Base-by-base conservation (phyloP, 1,139 yeast genomes). In the Arxiozyma bovina region DNA sequence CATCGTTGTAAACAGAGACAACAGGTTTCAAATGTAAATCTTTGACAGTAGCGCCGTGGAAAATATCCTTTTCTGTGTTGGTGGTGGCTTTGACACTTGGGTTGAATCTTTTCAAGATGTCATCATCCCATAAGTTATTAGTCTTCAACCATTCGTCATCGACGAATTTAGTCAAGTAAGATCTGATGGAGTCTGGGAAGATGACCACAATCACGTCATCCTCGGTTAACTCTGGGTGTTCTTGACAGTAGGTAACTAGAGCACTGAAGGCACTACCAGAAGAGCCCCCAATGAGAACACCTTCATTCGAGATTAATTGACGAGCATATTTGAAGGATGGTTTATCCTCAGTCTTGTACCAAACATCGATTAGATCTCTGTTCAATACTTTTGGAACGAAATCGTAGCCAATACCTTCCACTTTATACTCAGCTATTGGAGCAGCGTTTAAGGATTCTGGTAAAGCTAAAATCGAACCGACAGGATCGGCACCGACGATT, bases 341-440 rank as follows among this genome's bases (percentile, higher is more conserved):
- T 57, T 83, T 78, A 68, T 88, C 96, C 61, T 85, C 91, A 52
- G 95, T 87, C 77, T 88, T 88, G 75, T 85, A 78, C 96, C 96
- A 88, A 58, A 77, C 73, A 70, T 88, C 95, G 46, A 88, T 85
- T 55, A 74, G 71, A 27, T 73, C 66, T 72, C 95, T 80, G 68
- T 83, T 76, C 67, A 88, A 78, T 27, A 86, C 96, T 54, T 87
- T 87, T 50, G 96, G 96, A 58, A 88, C 77, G 68, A 88, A 88
- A 72, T 88, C 96, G 70, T 88, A 88, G 62, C 96, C 96, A 64
- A 88, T 88, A 71, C 96, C 96, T 74, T 88, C 96, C 51, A 88
- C 96, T 67, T 87, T 80, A 74, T 88, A 88, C 22, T 82, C 78
- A 20, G 79, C 82, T 45, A 75, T 70, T 48, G 72, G 72, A 41